Evolutionary conservation across 805 yeast species (phyloP), one percentile per base, ranked within the genome.

Genomic region (Candida michaelii): DNA sequence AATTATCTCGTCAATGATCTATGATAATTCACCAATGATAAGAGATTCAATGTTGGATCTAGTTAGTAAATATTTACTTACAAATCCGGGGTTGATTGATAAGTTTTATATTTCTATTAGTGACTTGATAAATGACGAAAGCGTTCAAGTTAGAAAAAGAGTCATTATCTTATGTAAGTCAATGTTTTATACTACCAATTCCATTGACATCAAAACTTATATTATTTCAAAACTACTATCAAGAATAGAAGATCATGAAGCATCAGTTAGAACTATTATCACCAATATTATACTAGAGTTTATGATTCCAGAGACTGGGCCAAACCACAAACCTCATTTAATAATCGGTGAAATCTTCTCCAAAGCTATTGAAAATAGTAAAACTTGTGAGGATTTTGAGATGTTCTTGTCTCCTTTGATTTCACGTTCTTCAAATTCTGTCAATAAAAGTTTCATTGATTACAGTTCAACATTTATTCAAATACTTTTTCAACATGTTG

Each of bases 1-100:
- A 1, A 70, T 85, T 0, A 66, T 89, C 2, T 64, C 78, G 1
- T 65, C 59, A 8, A 64, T 80, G 35, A 61, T 89, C 29, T 60
- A 55, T 4, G 91, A 85, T 47, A 54, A 74, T 0, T 85, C 89
- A 2, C 80, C 95, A 0, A 73, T 82, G 30, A 91, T 88, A 0
- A 73, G 89, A 44, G 89, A 84, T 52, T 87, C 95, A 0, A 83
- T 83, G 2, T 63, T 89, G 21, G 93, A 86, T 32, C 67, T 89
- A 30, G 60, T 89, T 18, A 72, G 74, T 9, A 71, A 67, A 39
- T 77, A 73, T 42, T 54, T 82, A 30, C 52, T 62, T 2, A 50
- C 65, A 2, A 69, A 69, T 38, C 77, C 79, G 0, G 71, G 66
- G 3, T 55, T 73, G 23, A 65, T 76, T 15, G 69, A 70, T 2